Evolutionary conservation across 257 asterid species (phyloP).

Genomic region (Solanum habrochaites): DNA sequence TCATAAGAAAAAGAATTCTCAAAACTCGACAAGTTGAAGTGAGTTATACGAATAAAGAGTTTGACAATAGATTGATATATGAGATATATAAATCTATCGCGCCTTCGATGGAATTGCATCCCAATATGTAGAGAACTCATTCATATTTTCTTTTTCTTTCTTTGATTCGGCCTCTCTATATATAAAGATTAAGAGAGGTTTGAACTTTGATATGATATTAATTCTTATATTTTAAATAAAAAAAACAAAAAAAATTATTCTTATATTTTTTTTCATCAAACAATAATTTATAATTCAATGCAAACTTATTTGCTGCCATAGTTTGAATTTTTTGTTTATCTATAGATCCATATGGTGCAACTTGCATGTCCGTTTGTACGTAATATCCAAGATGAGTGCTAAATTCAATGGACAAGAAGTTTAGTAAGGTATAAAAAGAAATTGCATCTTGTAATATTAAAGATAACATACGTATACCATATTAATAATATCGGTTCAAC

Average conservation of each 20-base stretch:
- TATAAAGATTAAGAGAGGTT: neutral
- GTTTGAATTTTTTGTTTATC: neutral
- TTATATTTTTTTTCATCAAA: neutral
- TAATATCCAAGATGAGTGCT: neutral
- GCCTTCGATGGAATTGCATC: conserved; percentile 39
- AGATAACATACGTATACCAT: too few species aligned
- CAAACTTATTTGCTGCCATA: neutral
- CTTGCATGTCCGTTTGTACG: neutral
- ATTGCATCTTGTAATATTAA: neutral
- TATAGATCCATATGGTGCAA: neutral
- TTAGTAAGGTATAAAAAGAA: too few species aligned
- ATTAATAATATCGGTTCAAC: too few species aligned
- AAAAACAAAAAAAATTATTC: too few species aligned
- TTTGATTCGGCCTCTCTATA: neutral
- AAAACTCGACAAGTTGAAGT: neutral
- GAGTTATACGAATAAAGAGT: conserved; percentile 16
- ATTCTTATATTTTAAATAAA: neutral
- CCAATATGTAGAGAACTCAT: neutral
- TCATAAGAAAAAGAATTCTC: neutral
- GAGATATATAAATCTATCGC: conserved; percentile 62
- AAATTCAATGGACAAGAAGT: neutral
- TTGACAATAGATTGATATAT: conserved; percentile 44
- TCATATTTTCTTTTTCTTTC: neutral
- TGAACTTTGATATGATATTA: neutral
- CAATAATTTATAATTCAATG: neutral